Conservation (phyloP, 2,329 filamentous ascomycete genomes). For the Pseudopyricularia cyperi region DNA sequence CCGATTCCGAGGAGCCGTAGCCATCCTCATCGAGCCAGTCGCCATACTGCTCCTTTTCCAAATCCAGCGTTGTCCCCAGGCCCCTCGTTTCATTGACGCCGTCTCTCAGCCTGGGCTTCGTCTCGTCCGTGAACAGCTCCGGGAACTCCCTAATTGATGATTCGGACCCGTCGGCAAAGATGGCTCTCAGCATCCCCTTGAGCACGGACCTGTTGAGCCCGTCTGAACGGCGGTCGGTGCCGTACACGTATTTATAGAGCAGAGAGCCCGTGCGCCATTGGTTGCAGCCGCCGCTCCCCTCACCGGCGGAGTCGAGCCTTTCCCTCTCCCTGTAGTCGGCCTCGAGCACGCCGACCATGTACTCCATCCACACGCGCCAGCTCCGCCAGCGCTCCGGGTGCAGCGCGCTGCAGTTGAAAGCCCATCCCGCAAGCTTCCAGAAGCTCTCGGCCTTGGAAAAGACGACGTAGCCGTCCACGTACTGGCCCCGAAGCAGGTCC, state of each 20-base stretch:
- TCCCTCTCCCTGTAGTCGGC: constrained; percentile 51
- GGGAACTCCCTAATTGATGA: constrained; percentile 40
- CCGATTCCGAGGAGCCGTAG: background rate
- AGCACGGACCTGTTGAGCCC: constrained; percentile 9
- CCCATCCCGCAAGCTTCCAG: constrained; percentile 83
- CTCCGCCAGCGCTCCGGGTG: constrained; percentile 64
- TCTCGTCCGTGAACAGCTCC: constrained; percentile 58
- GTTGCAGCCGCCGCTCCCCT: constrained; percentile 6
- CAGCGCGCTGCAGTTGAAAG: constrained; percentile 72
- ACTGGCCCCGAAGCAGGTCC: constrained; percentile 39
- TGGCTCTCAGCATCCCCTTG: constrained; percentile 48
- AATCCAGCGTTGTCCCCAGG: constrained; percentile 27
- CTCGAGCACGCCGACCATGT: constrained; percentile 68
- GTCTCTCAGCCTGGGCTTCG: constrained; percentile 27
- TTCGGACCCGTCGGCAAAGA: constrained; percentile 53
- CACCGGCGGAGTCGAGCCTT: constrained; percentile 25
- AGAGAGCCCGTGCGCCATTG: constrained; percentile 31
- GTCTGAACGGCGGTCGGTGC: background rate
- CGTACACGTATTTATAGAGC: constrained; percentile 42
- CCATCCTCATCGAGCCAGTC: constrained; percentile 48
- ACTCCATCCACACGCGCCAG: constrained; percentile 71
- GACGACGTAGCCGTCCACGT: constrained; percentile 53
- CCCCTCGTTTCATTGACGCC: constrained; percentile 37
- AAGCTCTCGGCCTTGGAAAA: constrained; percentile 75
- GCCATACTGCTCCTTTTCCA: constrained; percentile 46